Evolutionary conservation across 805 yeast species (phyloP).

Genomic region (Maudiozyma pseudohumilis): DNA sequence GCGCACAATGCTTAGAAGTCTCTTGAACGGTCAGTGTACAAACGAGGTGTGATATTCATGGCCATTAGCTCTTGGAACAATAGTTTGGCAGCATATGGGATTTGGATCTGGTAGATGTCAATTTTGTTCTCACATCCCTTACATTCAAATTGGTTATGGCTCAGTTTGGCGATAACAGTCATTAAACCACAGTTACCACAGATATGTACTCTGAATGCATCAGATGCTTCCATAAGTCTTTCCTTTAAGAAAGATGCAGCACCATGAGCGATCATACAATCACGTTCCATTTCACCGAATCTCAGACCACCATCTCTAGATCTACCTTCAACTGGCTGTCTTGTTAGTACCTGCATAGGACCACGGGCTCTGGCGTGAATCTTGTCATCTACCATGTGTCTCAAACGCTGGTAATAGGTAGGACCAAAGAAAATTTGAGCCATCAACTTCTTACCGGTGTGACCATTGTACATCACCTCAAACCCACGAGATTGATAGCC

Average conservation of each 20-base stretch:
- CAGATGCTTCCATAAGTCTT: slow-evolving; percentile 97
- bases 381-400: slow-evolving; percentile 99
- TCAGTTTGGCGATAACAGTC: slow-evolving; percentile 94
- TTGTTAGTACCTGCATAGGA: slow-evolving; percentile 92
- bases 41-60: slow-evolving; percentile 95
- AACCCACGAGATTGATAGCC: slow-evolving; percentile 98
- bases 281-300: slow-evolving; percentile 99
- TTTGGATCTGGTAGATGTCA: slow-evolving; percentile 92
- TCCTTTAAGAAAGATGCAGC: slow-evolving; percentile 97
- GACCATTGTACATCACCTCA: slow-evolving; percentile 98
- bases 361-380: slow-evolving; percentile 99
- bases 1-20: slow-evolving; percentile 26
- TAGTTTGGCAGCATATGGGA: slow-evolving; percentile 97
- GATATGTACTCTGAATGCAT: slow-evolving; percentile 94
- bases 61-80: slow-evolving; percentile 99
- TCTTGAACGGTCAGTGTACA: slow-evolving; percentile 81
- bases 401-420: slow-evolving; percentile 93
- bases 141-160: slow-evolving; percentile 96
- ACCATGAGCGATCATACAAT: slow-evolving; percentile 99
- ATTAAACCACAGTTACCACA: slow-evolving; percentile 98
- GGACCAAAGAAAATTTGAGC: slow-evolving; percentile 99
- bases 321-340: slow-evolving; percentile 99
- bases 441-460: slow-evolving; percentile 95
- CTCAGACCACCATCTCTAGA: slow-evolving; percentile 98
- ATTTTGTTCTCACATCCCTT: slow-evolving; percentile 98